Percentiles rank a stretch among this genome's conserved stretches.
Conservation (phyloP, 1,284 basidiomycete species). For the Chalciporus sp. region DNA sequence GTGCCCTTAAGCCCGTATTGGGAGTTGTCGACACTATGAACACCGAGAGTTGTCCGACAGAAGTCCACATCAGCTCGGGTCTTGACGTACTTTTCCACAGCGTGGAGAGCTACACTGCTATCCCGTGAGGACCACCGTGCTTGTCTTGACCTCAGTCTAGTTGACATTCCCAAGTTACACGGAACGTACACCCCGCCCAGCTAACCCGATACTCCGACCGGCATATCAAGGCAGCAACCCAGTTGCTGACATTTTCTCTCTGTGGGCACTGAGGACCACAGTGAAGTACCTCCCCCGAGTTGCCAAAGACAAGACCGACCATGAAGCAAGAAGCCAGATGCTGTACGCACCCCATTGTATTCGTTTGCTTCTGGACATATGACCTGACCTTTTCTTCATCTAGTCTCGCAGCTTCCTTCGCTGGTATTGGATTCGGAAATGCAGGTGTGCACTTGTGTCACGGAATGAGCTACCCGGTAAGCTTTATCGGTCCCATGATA, state of each 20-base stretch:
- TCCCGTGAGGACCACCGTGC: conserved; percentile 57
- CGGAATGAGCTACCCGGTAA: conserved; percentile 81
- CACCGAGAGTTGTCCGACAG: conserved; percentile 82
- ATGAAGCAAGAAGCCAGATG: conserved; percentile 90
- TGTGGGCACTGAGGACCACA: conserved; percentile 92
- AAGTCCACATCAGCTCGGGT: conserved; percentile 89
- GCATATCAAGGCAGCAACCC: conserved; percentile 98
- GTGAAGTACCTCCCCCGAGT: conserved; percentile 91
- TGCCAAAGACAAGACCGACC: conserved; percentile 77
- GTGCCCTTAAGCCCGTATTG: conserved; percentile 87
- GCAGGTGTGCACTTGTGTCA: conserved; percentile 92
- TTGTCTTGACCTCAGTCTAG: background rate
- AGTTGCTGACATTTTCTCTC: conserved; percentile 93
- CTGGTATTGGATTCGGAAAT: conserved; percentile 96
- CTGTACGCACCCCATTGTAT: conserved; percentile 52
- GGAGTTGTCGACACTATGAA: conserved; percentile 83
- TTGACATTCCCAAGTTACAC: conserved; percentile 61
- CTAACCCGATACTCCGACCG: conserved; percentile 88
- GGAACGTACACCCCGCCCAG: conserved; percentile 86
- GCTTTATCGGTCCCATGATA: conserved; percentile 23
- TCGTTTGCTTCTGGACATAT: background rate
- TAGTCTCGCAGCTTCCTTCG: conserved; percentile 86
- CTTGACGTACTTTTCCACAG: conserved; percentile 95
- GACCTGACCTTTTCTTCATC: conserved; percentile 1
- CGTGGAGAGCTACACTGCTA: conserved; percentile 90